A percentile compares a stretch with the other conserved stretches of the same genome.
phyloP scores from a whole-genome alignment of 176 grass and related monocot genomes.

The Musa troglodytarum region DNA sequence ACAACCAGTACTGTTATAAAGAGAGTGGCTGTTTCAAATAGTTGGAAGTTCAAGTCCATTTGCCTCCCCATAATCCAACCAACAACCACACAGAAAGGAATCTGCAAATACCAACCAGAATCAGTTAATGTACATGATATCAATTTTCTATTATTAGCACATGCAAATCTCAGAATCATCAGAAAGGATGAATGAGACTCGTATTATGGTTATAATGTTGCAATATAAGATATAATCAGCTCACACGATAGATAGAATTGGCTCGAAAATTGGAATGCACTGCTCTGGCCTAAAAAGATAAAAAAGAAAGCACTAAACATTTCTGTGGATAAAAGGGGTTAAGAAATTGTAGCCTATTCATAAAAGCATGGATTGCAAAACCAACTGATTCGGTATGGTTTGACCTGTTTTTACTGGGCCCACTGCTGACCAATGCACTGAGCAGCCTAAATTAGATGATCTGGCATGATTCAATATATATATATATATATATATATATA shows the following conservation, averaged over 20 bases:
- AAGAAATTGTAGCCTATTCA: background rate
- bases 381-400: no score
- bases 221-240: background rate
- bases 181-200: background rate
- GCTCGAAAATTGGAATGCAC: background rate
- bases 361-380: background rate
- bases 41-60: conserved; percentile 99
- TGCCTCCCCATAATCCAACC: conserved; percentile 94
- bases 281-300: background rate
- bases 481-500: no score
- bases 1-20: conserved; percentile 93
- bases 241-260: background rate
- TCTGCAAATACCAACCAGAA: conserved; percentile 38
- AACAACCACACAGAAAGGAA: conserved; percentile 93
- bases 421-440: no score
- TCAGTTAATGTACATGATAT: conserved; percentile 12
- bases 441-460: no score
- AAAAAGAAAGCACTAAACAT: background rate
- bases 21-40: conserved; percentile 91
- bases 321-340: background rate
- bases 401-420: no score
- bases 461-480: no score
- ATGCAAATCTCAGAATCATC: background rate
- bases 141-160: background rate
- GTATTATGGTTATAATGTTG: background rate